Evolutionary conservation across 2,329 filamentous ascomycete species (phyloP).

Genomic region (Phoma sp.): DNA sequence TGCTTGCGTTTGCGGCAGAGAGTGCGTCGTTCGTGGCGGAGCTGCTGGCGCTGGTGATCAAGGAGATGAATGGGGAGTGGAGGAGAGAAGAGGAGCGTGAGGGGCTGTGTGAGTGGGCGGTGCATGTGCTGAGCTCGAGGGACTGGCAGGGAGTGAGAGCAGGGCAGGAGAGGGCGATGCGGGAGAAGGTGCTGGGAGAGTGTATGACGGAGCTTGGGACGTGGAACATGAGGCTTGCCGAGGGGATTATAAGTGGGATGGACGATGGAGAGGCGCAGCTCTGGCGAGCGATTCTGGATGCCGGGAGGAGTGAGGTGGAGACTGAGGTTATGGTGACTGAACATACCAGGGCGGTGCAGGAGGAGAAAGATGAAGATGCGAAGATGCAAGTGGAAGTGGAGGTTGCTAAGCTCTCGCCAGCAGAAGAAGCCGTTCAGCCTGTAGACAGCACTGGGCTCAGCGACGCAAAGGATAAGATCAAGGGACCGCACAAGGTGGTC

Average conservation of each 20-base stretch:
- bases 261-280: conserved; percentile 12
- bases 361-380: not conserved
- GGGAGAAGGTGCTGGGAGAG: conserved; percentile 18
- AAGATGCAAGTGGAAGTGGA: not conserved
- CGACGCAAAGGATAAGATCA: conserved; percentile 15
- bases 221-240: conserved; percentile 48
- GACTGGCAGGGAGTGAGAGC: conserved; percentile 43
- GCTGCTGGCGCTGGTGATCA: conserved; percentile 49
- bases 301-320: conserved; percentile 24
- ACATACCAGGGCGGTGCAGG: not conserved
- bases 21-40: conserved; percentile 45
- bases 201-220: conserved; percentile 47
- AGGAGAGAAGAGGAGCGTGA: conserved; percentile 47
- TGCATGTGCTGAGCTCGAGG: conserved; percentile 53
- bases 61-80: conserved; percentile 36
- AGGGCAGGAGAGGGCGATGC: conserved; percentile 7
- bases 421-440: not conserved
- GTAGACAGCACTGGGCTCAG: not conserved
- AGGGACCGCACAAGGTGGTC: conserved; percentile 38
- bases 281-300: conserved; percentile 41
- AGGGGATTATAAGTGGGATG: conserved; percentile 36
- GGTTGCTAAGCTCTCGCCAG: not conserved
- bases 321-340: conserved; percentile 16
- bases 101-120: conserved; percentile 56
- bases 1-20: conserved; percentile 43